A percentile compares a stretch with the other conserved stretches of the same genome.
Evolutionary conservation across 768 basidiomycete species (phyloP).

Genomic region (Naganishia vishniacii): DNA sequence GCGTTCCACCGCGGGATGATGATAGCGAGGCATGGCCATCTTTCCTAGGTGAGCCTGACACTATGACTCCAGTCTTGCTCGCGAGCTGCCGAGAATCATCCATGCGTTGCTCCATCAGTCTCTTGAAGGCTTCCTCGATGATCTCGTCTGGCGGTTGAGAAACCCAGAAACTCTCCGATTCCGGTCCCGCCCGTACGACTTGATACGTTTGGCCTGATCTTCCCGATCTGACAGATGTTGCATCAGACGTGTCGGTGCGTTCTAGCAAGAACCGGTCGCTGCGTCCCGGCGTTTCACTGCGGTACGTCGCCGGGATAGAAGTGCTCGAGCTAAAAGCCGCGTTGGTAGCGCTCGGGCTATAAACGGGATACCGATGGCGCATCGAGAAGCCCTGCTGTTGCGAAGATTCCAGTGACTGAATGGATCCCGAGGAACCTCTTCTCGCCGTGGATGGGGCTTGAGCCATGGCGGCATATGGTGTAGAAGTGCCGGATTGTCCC

Average conservation of each 20-base stretch:
- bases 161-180: constrained; percentile 17
- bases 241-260: constrained; percentile 22
- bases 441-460: constrained; percentile 26
- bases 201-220: constrained; percentile 23
- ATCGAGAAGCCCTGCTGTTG: constrained; percentile 4
- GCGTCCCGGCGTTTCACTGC: background rate
- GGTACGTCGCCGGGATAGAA: constrained; percentile 8
- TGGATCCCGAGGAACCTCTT: constrained; percentile 19
- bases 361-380: constrained; percentile 20
- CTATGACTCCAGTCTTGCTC: background rate
- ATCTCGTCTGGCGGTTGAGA: constrained; percentile 57
- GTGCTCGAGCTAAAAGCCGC: background rate
- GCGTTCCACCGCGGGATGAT: constrained; percentile 7
- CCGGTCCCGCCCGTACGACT: constrained; percentile 2
- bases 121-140: constrained; percentile 73
- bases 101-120: constrained; percentile 64
- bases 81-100: constrained; percentile 47
- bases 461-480: constrained; percentile 25
- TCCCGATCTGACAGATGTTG: constrained; percentile 28
- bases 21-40: constrained; percentile 19
- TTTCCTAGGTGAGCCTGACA: constrained; percentile 32
- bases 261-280: constrained; percentile 6
- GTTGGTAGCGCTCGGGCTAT: background rate
- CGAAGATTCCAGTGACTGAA: constrained; percentile 6
- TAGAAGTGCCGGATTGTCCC: constrained; percentile 12